These are phyloP conservation scores for Fomitiporia mediterranea DNA, from an alignment of 1,284 basidiomycete genomes.

Conservation along the genomic window DNA sequence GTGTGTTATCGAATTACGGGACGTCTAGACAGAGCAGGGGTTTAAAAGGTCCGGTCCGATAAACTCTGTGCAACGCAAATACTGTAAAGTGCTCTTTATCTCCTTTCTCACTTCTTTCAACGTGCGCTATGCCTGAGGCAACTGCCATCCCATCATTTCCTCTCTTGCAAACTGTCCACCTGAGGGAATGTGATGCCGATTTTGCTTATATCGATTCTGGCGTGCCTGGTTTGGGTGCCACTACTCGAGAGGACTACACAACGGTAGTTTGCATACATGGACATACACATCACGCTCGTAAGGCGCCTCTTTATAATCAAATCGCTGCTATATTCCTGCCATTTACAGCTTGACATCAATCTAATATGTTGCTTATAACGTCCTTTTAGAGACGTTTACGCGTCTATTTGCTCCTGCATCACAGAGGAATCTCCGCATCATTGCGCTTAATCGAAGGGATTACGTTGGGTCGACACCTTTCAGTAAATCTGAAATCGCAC, in stretches of 20 bases:
- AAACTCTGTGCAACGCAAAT: no score
- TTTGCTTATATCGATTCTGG: conserved; percentile 19
- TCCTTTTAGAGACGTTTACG: conserved; percentile 20
- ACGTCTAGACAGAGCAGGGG: no score
- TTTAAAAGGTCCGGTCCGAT: no score
- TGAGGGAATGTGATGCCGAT: not conserved
- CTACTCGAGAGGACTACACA: conserved; percentile 8
- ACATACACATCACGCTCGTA: conserved; percentile 15
- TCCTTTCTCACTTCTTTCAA: not conserved
- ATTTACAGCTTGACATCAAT: not conserved
- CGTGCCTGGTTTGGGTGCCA: no score
- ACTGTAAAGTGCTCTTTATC: not conserved
- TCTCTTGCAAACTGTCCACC: conserved; percentile 7
- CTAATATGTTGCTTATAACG: not conserved
- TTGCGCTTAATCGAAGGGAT: conserved; percentile 26
- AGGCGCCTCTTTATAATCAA: not conserved
- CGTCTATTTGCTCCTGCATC: conserved; percentile 21
- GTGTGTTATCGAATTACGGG: no score
- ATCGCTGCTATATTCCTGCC: not conserved
- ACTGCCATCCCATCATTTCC: no score
- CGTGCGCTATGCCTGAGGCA: no score
- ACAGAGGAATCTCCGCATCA: conserved; percentile 22
- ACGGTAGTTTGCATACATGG: conserved; percentile 18
- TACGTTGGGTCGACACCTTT: conserved; percentile 25
- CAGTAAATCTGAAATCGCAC: conserved; percentile 20